A percentile compares a stretch with the other conserved stretches of the same genome.
Conservation (phyloP, 208 protist species). For the Leishmania braziliensis region DNA sequence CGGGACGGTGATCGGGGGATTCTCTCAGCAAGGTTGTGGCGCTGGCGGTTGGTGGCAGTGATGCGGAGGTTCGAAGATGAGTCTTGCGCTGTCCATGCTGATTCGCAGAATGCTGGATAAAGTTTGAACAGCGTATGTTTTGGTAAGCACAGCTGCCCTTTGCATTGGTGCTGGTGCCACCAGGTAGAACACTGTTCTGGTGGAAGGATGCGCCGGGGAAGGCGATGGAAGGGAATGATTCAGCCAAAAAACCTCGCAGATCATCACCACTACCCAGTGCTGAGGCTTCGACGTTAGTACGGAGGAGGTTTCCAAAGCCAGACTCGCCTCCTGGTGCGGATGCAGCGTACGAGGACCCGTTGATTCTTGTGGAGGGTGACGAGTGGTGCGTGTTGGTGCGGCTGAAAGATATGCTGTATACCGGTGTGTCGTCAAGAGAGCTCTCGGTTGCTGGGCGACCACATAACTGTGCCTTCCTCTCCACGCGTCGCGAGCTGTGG, state of each 20-base stretch:
- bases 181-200: not conserved
- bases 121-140: not conserved
- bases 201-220: not conserved
- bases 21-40: not conserved
- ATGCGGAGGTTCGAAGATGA: not conserved
- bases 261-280: not conserved
- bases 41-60: too few relatives aligned
- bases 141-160: too few relatives aligned
- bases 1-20: not conserved
- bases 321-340: not conserved
- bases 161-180: not conserved
- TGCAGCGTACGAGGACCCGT: not conserved
- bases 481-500: not conserved
- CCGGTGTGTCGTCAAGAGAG: not conserved
- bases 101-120: not conserved
- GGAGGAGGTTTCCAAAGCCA: not conserved
- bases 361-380: not conserved
- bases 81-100: not conserved
- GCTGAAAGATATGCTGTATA: slow-evolving; percentile 3
- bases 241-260: not conserved
- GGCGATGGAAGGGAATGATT: not conserved
- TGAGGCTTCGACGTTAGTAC: not conserved
- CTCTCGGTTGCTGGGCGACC: not conserved
- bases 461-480: not conserved
- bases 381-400: not conserved